phyloP scores from a whole-genome alignment of 1,284 basidiomycete species.

The Mycena citricolor region DNA sequence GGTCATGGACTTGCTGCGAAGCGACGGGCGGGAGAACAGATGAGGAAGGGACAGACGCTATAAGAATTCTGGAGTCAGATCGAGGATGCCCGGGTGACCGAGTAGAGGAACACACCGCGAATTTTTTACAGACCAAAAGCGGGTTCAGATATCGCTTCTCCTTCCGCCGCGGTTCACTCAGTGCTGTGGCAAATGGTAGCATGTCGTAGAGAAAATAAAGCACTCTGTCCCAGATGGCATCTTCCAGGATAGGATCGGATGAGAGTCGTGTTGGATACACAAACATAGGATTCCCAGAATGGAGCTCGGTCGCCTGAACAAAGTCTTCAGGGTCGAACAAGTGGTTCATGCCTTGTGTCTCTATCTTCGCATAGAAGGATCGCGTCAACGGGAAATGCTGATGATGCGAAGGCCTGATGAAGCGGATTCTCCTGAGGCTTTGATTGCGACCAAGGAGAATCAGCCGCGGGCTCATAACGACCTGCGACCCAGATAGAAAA shows the following conservation, averaged over 20 bases:
- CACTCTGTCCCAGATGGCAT: not conserved
- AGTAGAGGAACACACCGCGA: not conserved
- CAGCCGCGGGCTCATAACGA: too few species aligned
- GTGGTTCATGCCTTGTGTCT: not conserved
- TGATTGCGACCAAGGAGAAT: too few species aligned
- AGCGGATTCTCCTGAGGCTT: too few species aligned
- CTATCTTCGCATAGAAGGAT: not conserved
- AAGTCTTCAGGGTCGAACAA: not conserved
- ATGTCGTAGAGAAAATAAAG: too few species aligned
- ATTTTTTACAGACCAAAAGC: constrained; percentile 10
- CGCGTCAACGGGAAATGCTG: not conserved
- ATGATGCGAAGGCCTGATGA: not conserved
- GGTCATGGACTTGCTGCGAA: too few species aligned
- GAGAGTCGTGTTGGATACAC: not conserved
- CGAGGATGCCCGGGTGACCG: too few species aligned
- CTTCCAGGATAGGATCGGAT: not conserved
- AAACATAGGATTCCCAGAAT: too few species aligned
- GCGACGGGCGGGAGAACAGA: too few species aligned
- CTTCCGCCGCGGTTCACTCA: constrained; percentile 1
- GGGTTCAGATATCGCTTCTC: not conserved
- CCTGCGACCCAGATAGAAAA: too few species aligned
- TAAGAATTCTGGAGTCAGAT: not conserved
- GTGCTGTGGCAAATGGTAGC: too few species aligned
- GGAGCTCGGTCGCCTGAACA: constrained; percentile 8
- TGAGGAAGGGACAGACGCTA: constrained; percentile 10